phyloP scores from a whole-genome alignment of 345 rosid species.

The Fremontodendron californicum region DNA sequence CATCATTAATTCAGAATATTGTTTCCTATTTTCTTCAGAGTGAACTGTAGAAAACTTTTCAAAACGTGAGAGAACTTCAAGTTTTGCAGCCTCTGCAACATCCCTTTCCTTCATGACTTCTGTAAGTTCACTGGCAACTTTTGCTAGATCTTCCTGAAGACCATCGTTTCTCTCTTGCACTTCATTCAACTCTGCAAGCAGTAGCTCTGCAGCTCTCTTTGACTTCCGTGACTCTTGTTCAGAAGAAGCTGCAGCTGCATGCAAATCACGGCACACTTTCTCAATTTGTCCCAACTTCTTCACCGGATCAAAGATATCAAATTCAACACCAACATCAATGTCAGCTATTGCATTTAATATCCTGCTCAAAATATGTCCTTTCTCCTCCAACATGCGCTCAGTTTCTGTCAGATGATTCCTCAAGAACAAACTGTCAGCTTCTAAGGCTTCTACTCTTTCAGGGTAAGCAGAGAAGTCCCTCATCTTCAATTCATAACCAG shows the following conservation, averaged over 20 bases:
- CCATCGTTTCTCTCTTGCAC: conserved; percentile 90
- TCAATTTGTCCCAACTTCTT: conserved; percentile 56
- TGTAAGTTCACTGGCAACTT: conserved; percentile 40
- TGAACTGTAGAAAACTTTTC: conserved; percentile 43
- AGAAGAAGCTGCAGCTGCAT: conserved; percentile 44
- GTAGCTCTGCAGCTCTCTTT: conserved; percentile 80
- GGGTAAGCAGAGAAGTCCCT: conserved; percentile 50
- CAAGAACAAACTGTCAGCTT: conserved; percentile 57
- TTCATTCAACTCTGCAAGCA: conserved; percentile 85
- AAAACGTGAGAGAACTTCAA: conserved; percentile 49
- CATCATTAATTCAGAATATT: conserved; percentile 39
- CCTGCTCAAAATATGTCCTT: conserved; percentile 43
- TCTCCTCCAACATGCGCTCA: conserved; percentile 56
- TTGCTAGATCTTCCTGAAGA: conserved; percentile 73
- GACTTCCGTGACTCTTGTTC: conserved; percentile 78
- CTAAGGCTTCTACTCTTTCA: conserved; percentile 48
- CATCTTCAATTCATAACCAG: conserved; percentile 54
- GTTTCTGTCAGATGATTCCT: conserved; percentile 57
- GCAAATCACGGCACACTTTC: conserved; percentile 51
- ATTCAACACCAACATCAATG: conserved; percentile 57
- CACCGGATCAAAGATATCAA: conserved; percentile 48
- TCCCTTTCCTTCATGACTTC: conserved; percentile 54
- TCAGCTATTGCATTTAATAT: conserved; percentile 43
- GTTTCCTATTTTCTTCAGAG: conserved; percentile 50
- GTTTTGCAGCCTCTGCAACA: conserved; percentile 54